These are phyloP conservation scores for Biscutella laevigata DNA, from an alignment of 441 rosid genomes.

Conservation along the genomic window DNA sequence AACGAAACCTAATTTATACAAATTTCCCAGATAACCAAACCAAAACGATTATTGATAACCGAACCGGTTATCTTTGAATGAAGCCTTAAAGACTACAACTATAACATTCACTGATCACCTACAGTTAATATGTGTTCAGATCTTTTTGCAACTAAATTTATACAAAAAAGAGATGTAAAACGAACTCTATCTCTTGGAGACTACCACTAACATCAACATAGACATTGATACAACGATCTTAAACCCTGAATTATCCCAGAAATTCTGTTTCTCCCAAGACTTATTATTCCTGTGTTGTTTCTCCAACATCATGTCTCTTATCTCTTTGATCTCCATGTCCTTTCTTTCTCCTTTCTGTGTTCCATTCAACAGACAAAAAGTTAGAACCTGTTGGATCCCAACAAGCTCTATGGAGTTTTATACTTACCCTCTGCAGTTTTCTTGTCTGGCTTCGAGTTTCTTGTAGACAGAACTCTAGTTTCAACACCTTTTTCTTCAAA, in stretches of 20 bases:
- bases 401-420: background rate
- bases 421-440: conserved; percentile 72
- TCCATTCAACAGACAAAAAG: conserved; percentile 9
- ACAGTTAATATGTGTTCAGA: background rate
- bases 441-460: conserved; percentile 81
- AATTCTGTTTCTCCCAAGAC: conserved; percentile 42
- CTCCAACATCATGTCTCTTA: conserved; percentile 47
- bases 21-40: too few relatives aligned
- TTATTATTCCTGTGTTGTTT: conserved; percentile 33
- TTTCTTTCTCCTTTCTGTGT: conserved; percentile 80
- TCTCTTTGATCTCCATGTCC: conserved; percentile 73
- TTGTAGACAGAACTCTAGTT: conserved; percentile 87
- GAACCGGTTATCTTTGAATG: too few relatives aligned
- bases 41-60: too few relatives aligned
- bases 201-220: conserved; percentile 67
- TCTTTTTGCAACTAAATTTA: conserved; percentile 7
- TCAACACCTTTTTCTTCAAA: conserved; percentile 75
- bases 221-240: conserved; percentile 83
- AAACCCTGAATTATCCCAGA: conserved; percentile 81
- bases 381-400: background rate
- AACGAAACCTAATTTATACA: too few relatives aligned
- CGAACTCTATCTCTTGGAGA: conserved; percentile 51
- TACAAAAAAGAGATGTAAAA: background rate
- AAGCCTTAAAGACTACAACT: too few relatives aligned
- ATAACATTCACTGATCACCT: too few relatives aligned